Conservation (phyloP, 345 rosid species). For the Ceriops decandra region DNA sequence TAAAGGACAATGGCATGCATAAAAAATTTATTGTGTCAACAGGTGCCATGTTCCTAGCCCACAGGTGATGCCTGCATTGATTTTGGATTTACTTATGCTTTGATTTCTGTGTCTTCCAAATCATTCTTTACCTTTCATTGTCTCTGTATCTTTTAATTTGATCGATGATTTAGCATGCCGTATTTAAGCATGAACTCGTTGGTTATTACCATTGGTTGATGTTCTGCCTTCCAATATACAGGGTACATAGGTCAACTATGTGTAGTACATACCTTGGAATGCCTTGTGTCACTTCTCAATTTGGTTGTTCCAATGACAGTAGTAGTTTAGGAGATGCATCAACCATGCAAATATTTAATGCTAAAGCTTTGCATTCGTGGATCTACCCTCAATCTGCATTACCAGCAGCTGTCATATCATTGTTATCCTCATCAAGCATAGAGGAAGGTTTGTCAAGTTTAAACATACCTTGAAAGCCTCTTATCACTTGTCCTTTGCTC, state of each 20-base stretch:
- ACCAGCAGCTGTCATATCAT: constrained; percentile 67
- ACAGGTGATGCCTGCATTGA: neutral
- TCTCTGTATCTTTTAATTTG: too few species aligned
- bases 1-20: too few species aligned
- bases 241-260: constrained; percentile 65
- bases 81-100: neutral
- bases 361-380: constrained; percentile 78
- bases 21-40: too few species aligned
- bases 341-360: constrained; percentile 39
- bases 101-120: too few species aligned
- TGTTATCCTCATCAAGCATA: constrained; percentile 47
- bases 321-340: constrained; percentile 34
- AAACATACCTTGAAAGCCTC: constrained; percentile 1
- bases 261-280: constrained; percentile 43
- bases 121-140: too few species aligned
- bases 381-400: constrained; percentile 82
- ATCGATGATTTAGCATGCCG: too few species aligned
- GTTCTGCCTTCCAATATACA: constrained; percentile 32
- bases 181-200: neutral
- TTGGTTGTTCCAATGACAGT: constrained; percentile 27
- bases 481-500: constrained; percentile 6
- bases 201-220: constrained; percentile 9
- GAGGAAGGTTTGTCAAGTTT: constrained; percentile 57
- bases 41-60: too few species aligned
- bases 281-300: constrained; percentile 34